These are phyloP conservation scores for Colletotrichum orchidophilum DNA, from an alignment of 2,329 filamentous ascomycete species.

Conservation along the genomic window DNA sequence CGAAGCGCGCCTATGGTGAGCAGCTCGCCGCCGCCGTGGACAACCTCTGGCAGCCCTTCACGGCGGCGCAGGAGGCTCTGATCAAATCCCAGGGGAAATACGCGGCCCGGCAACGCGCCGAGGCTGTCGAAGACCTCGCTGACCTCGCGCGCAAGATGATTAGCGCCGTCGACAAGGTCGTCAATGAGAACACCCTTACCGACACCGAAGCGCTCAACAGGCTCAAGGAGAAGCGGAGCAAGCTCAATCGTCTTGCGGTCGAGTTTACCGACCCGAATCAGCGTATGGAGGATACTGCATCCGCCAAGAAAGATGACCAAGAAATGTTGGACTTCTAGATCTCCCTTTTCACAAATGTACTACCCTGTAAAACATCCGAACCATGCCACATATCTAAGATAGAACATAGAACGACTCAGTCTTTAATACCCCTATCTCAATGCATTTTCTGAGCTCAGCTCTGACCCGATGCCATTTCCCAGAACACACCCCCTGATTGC, in stretches of 20 bases:
- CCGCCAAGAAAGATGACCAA: neutral
- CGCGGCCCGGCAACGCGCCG: conserved; percentile 38
- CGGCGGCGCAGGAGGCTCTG: conserved; percentile 47
- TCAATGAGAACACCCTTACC: conserved; percentile 51
- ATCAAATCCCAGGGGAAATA: conserved; percentile 39
- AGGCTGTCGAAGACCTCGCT: conserved; percentile 52
- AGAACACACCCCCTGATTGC: neutral
- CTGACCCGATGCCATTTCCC: neutral
- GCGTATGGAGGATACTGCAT: neutral
- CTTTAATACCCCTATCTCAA: neutral
- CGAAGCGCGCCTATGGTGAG: conserved; percentile 55
- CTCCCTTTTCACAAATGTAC: neutral
- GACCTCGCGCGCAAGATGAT: conserved; percentile 57
- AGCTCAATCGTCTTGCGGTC: conserved; percentile 42
- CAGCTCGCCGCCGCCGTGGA: conserved; percentile 62
- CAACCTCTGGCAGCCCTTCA: conserved; percentile 61
- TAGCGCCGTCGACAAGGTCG: conserved; percentile 54
- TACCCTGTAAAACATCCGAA: neutral
- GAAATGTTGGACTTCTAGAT: neutral
- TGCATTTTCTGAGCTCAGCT: neutral
- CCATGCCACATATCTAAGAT: neutral
- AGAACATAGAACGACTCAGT: neutral
- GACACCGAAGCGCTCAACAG: conserved; percentile 42
- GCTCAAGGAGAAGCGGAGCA: conserved; percentile 42
- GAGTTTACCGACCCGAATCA: conserved; percentile 30